Base-by-base conservation (phyloP, 2,329 filamentous ascomycete species). In the Ophiostoma fasciatum region DNA sequence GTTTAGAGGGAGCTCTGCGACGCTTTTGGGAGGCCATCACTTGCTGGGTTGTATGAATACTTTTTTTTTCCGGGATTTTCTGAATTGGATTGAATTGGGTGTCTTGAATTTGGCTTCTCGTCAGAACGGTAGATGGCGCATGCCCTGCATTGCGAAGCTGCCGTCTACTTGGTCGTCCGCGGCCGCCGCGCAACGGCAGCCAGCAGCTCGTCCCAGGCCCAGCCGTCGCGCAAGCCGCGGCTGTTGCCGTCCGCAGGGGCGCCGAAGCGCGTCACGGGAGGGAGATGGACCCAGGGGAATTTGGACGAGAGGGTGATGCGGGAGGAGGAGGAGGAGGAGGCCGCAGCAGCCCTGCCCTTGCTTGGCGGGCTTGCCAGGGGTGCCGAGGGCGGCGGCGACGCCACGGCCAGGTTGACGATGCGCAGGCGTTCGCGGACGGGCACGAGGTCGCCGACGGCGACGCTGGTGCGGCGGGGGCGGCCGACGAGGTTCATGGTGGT, bases 401-500 rank as follows among this genome's bases (percentile, higher is more conserved):
- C 14, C 20, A 20, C 21, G 22, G 31, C 46, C 22, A 57, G 49
- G 41, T 61, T 63, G 37, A 61, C 58, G 33, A 60, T 53, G 20
- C 60, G 56, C 8, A 60, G 37, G 5, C 56, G 45, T 33, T 43
- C 45, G 5, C 3, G 5, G n/a, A 38, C 48, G 2, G 54, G 53
- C 19, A 23, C 40, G 20, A 64, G 49, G 18, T 61, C 59, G 3
- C 43, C 42, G 3, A 62, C 36, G 29, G 37, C 42, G 26, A 61
- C 48, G 14, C 42, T 47, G 44, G 49, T 57, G 9, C 53, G 38
- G 28, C 68, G 62, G 21, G 70, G 68, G 51, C 67, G 69, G 42
- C 63, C 64, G 45, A 72, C 64, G 44, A 61, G 47, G 48, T 62
- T 68, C 59, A 74, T 67, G 35, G 68, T 73, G 26, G 66, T 68